A percentile compares a stretch with the other conserved stretches of the same genome.
Conservation (phyloP, 2,329 filamentous ascomycete species). For the Fusarium cicatricum region DNA sequence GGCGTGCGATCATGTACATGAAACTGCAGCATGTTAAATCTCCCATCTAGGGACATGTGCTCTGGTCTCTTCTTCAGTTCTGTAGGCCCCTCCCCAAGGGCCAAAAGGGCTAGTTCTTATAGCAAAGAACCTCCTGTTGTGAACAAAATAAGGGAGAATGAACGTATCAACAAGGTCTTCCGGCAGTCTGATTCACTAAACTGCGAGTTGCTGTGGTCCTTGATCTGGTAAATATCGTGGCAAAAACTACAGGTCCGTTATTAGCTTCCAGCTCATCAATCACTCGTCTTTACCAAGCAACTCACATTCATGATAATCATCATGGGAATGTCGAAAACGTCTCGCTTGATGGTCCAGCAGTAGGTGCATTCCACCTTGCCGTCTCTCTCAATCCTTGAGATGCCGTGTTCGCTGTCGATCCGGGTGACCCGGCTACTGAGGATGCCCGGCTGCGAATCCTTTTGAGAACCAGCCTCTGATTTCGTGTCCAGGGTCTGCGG, state of each 20-base stretch:
- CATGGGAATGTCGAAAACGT: conserved; percentile 99
- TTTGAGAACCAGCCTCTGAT: conserved; percentile 53
- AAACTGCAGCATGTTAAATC: conserved; percentile 16
- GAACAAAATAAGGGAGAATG: conserved; percentile 36
- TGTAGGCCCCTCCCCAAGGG: conserved; percentile 22
- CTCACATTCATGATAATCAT: conserved; percentile 97
- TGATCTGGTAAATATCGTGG: conserved; percentile 68
- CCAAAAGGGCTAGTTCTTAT: conserved; percentile 23
- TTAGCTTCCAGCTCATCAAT: background rate
- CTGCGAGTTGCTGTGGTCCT: conserved; percentile 63
- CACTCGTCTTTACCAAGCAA: conserved; percentile 38
- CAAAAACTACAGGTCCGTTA: conserved; percentile 56
- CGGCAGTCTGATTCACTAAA: conserved; percentile 46
- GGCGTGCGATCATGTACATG: conserved; percentile 15
- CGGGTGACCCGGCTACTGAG: conserved; percentile 67
- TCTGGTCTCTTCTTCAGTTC: conserved; percentile 6
- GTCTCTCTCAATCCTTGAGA: conserved; percentile 83
- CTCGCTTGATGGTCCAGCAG: conserved; percentile 95
- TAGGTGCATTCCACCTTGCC: conserved; percentile 95
- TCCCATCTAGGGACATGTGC: conserved; percentile 18
- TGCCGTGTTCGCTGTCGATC: conserved; percentile 78
- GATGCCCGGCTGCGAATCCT: conserved; percentile 55
- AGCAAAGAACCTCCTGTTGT: conserved; percentile 26
- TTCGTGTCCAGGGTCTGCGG: conserved; percentile 63
- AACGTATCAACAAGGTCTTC: conserved; percentile 30